Base-by-base conservation (phyloP, 2,329 filamentous ascomycete genomes). In the Hymenoscyphus salicellus region DNA sequence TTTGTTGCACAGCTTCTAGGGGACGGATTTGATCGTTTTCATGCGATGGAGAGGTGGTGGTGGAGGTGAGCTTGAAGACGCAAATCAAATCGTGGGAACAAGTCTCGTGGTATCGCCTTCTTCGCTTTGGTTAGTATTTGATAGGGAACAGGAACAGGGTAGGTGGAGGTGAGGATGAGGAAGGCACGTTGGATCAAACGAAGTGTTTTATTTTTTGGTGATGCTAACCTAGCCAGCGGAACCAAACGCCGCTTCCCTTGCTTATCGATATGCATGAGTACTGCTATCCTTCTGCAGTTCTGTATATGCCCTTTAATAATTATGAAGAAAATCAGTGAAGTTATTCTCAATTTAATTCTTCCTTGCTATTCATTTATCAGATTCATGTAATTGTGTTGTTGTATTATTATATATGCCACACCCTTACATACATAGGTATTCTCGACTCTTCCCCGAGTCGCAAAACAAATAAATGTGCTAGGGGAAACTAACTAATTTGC, bases 1-100 rank as follows among this genome's bases (percentile, higher is more conserved):
- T 65, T 60, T 58, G 62, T 67, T 43, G 63, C 61, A 65, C 26
- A 56, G 55, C 55, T 56, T 33, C 6, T n/a, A 28, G 28, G 17
- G 8, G 55, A 30, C 30, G n/a, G 49, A 20, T 28, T 7, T 14
- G 46, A 52, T 26, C 14, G 23, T 56, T 30, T 17, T 55, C 26
- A 55, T 55, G 20, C 26, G 52, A 32, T 30, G 26, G 14, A 2
- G n/a, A 20, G 8, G 43, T 23, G n/a, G n/a, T 23, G 20, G 43
- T 49, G 8, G 8, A 52, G 36, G 46, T 52, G 46, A 23, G 43
- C 7, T 10, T 10, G n/a, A n/a, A 23, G 20, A 52, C 43, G 20
- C 20, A 52, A 16, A 11, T 26, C 20, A 23, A 14, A 23, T 52
- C 23, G 46, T 26, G 23, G 46, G 26, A 11, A 14, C 20, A 26